These are phyloP conservation scores for Tylopilus plumbeoviolaceoides DNA, from an alignment of 768 basidiomycete genomes.

Conservation along the genomic window DNA sequence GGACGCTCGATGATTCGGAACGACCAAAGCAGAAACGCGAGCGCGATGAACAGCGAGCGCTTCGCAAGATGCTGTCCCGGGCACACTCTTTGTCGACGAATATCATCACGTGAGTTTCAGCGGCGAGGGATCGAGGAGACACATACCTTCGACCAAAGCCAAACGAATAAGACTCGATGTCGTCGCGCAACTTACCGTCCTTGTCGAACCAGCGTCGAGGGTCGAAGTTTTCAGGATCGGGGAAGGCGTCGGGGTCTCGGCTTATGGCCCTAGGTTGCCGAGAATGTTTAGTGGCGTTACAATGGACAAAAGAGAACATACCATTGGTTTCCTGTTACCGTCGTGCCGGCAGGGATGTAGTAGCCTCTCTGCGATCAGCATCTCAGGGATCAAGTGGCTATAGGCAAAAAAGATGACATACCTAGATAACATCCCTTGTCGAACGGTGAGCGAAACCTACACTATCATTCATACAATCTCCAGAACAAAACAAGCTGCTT, in stretches of 20 bases:
- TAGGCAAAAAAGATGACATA: constrained; percentile 11
- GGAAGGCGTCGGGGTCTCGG: constrained; percentile 52
- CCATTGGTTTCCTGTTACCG: constrained; percentile 20
- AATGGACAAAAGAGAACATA: not conserved
- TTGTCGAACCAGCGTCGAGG: constrained; percentile 51
- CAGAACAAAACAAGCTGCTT: not conserved
- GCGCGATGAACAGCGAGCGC: no score
- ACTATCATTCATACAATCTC: not conserved
- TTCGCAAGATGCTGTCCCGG: no score
- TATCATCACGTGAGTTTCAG: no score
- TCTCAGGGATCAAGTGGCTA: constrained; percentile 27
- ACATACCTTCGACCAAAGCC: constrained; percentile 41
- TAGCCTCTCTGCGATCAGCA: constrained; percentile 12
- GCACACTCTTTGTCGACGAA: no score
- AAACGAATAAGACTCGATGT: constrained; percentile 46
- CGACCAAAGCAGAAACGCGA: no score
- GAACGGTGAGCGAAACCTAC: constrained; percentile 54
- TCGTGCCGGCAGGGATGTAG: constrained; percentile 23
- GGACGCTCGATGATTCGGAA: no score
- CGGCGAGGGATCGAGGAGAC: no score
- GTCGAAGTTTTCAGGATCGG: constrained; percentile 53
- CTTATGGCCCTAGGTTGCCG: constrained; percentile 40
- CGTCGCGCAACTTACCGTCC: constrained; percentile 42
- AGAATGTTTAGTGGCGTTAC: not conserved
- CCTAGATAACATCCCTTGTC: constrained; percentile 62